A percentile compares a stretch with the other conserved stretches of the same genome.
These are phyloP conservation scores for Mortierella polycephala DNA, from an alignment of 371 early-diverging fungal species.

Conservation along the genomic window DNA sequence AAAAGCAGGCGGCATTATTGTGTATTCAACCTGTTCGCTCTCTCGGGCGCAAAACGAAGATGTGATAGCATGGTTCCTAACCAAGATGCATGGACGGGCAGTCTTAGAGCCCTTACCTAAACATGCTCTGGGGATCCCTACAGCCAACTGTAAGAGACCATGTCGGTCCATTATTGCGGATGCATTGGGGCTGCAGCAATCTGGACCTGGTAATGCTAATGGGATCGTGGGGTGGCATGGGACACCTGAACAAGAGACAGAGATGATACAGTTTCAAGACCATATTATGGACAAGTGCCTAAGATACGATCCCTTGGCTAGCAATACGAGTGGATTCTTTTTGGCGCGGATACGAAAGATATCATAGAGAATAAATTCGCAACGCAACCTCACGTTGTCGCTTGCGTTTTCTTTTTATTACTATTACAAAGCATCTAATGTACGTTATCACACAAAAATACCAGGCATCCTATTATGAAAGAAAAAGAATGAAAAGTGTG, in stretches of 20 bases:
- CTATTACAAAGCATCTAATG: not conserved
- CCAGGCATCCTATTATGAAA: constrained; percentile 12
- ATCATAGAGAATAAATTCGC: constrained; percentile 15
- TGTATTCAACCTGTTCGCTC: constrained; percentile 91
- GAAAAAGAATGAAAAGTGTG: not conserved
- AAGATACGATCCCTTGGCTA: constrained; percentile 73
- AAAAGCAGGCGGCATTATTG: constrained; percentile 78
- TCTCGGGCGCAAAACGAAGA: constrained; percentile 85
- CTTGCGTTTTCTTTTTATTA: no score
- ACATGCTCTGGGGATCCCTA: constrained; percentile 40
- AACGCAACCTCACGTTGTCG: no score
- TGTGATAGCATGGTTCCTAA: constrained; percentile 81
- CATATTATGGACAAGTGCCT: constrained; percentile 51
- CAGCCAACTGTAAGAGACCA: constrained; percentile 39
- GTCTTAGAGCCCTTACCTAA: constrained; percentile 44
- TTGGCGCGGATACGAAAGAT: constrained; percentile 75
- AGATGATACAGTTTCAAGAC: constrained; percentile 28
- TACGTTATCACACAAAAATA: constrained; percentile 13
- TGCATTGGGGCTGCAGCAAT: constrained; percentile 19
- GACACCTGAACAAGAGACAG: constrained; percentile 22
- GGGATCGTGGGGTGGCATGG: constrained; percentile 13
- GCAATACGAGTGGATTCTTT: constrained; percentile 81
- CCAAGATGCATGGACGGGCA: constrained; percentile 55
- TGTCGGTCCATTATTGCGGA: constrained; percentile 26
- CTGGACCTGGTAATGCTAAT: not conserved